Evolutionary conservation across 345 rosid genomes (phyloP), one percentile per base, ranked within the genome.

Genomic region (Eucalyptus curtisii): DNA sequence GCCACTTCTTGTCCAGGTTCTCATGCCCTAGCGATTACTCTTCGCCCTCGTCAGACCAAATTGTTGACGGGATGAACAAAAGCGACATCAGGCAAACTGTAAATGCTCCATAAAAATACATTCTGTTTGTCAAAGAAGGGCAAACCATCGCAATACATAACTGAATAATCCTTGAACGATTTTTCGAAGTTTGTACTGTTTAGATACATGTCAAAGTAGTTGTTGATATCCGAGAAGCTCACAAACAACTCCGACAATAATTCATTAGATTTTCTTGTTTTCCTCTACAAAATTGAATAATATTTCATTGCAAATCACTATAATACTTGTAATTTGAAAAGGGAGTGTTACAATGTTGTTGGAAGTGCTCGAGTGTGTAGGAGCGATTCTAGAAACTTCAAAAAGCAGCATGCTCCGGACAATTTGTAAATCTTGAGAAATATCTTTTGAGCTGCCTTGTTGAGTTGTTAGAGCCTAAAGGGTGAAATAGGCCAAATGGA

Each of bases 41-140:
- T 24, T 55, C 3, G 0, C 3, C 30, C 61, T 24, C 53, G 1
- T 50, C 20, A 50, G 3, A 24, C 30, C 1, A 0, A 55, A 55
- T 0, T 12, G n/a, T 61, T 61, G 66, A 33, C 20, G 4, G 4
- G 80, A 68, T 9, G 24, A 68, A 33, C 24, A 68, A 33, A 33
- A 33, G 37, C 80, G 2, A 68, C 37, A 37, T 4, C 13, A 33
- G 13, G 44, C 80, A 68, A 68, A 0, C 7, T 17, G 42, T 4
- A 68, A 17, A 16, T 9, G 42, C 42, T 68, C 42, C 42, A 33
- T 17, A 5, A 17, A 66, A 66, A 16, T 31, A 31, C 79, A 9
- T 31, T 66, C 10, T 31, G 3, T 2, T 15, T 33, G 40, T 66
- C 5, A 66, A 66, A 66, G 79, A 4, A 66, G 22, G 22, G 79